Base-by-base conservation (phyloP, 345 rosid genomes). In the Salix caprea region DNA sequence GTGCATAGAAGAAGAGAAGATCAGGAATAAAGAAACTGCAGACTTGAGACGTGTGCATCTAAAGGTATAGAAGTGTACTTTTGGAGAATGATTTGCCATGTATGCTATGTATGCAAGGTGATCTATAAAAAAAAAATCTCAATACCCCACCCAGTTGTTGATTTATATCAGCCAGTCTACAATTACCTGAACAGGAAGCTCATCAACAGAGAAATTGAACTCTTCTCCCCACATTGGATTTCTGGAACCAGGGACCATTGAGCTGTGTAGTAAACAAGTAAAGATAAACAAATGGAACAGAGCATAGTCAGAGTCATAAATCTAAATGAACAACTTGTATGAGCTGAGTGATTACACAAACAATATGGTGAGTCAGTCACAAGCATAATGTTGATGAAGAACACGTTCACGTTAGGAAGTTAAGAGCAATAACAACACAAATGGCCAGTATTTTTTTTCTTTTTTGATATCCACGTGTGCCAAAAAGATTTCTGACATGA, bases 201-300 rank as follows among this genome's bases (percentile, higher is more conserved):
- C 90, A 72, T 94, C 97, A 48, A 86, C 91, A 67, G 93, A 88
- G 80, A 96, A 92, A 83, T 94, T 88, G 82, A 96, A 93, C 88
- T 96, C 97, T 84, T 96, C 99, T 72, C 98, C 98, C 99, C 98
- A 96, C 98, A 96, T 87, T 40, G 99, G 99, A 88, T 96, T 91
- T 89, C 98, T 89, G 75, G 98, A 92, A 85, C 97, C 96, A 77
- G 97, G 98, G 78, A 96, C 89, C 99, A 96, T 96, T 46, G 98
- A 96, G 85, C 97, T 96, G 87, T 77, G 78, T 67, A 82, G 75
- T 12, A 80, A 81, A 54, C 78, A 78, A 36, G 15, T 26, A 75
- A 85, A 50, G 58, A 72, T 46, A 69, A 18, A 14, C 34, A 32
- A 37, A 26, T 60, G 30, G 7, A 34, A 11, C 2, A 16, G 6